Conservation (phyloP, 192 early-diverging fungal genomes). For the Umbelopsis ramanniana region DNA sequence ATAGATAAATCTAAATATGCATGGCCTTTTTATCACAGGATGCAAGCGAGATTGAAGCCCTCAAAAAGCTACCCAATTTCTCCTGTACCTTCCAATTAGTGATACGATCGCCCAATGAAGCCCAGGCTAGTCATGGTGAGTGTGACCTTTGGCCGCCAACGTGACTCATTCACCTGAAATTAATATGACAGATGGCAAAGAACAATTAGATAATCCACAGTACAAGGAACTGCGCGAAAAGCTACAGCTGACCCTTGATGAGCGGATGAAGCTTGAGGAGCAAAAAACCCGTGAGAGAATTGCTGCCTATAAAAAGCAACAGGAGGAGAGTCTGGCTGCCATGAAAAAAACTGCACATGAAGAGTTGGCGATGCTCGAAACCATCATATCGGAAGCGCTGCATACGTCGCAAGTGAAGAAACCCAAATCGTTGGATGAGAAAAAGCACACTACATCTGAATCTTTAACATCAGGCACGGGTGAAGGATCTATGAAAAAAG, state of each 20-base stretch:
- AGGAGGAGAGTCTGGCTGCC: neutral
- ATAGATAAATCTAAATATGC: too few species aligned
- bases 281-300: slow-evolving; percentile 12
- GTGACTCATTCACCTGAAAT: neutral
- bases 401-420: neutral
- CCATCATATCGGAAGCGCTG: neutral
- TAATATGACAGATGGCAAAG: too few species aligned
- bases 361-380: neutral
- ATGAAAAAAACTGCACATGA: neutral
- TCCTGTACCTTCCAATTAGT: slow-evolving; percentile 6
- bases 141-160: neutral
- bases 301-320: slow-evolving; percentile 3
- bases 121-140: neutral
- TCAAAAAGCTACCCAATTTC: neutral
- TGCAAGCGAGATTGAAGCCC: neutral
- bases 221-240: slow-evolving; percentile 1
- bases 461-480: neutral
- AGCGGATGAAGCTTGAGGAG: neutral
- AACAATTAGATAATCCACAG: neutral
- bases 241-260: neutral
- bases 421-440: neutral
- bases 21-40: neutral
- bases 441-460: neutral
- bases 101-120: neutral
- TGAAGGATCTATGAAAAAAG: neutral